These are phyloP conservation scores for Aspergillus chevalieri DNA, from an alignment of 2,329 filamentous ascomycete species.

Conservation along the genomic window DNA sequence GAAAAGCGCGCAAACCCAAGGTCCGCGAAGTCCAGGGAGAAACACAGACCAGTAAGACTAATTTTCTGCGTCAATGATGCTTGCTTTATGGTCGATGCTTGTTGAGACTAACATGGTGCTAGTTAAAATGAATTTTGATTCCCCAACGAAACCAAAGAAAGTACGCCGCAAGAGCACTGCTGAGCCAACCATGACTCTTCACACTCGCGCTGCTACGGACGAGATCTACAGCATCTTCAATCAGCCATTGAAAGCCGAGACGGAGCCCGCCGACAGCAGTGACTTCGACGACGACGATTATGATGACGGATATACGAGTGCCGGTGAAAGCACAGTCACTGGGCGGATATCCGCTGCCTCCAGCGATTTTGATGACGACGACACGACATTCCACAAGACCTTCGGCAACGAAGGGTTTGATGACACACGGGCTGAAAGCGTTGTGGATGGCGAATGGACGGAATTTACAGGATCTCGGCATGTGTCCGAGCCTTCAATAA, in stretches of 20 bases:
- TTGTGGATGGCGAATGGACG: slow-evolving; percentile 69
- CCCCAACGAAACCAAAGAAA: slow-evolving; percentile 70
- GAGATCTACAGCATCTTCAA: slow-evolving; percentile 98
- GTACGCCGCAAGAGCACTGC: slow-evolving; percentile 67
- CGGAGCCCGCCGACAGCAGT: slow-evolving; percentile 53
- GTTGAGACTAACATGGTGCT: slow-evolving; percentile 16
- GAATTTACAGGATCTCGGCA: slow-evolving; percentile 74
- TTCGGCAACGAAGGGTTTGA: slow-evolving; percentile 41
- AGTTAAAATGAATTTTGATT: slow-evolving; percentile 93
- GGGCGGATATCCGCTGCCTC: slow-evolving; percentile 60
- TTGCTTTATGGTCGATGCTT: slow-evolving; percentile 11
- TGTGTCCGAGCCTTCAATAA: slow-evolving; percentile 44
- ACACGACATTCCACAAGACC: slow-evolving; percentile 33
- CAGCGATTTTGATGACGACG: slow-evolving; percentile 62
- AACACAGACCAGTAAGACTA: slow-evolving; percentile 75
- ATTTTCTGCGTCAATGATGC: neutral
- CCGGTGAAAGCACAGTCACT: slow-evolving; percentile 74
- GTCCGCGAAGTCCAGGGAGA: slow-evolving; percentile 75
- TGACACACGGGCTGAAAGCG: slow-evolving; percentile 48
- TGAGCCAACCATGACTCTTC: slow-evolving; percentile 97
- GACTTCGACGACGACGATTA: slow-evolving; percentile 48
- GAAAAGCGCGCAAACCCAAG: slow-evolving; percentile 64
- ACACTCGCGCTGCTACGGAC: slow-evolving; percentile 89
- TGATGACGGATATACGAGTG: slow-evolving; percentile 72
- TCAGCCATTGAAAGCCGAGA: slow-evolving; percentile 60